phyloP scores from a whole-genome alignment of 495 filamentous ascomycete genomes.

The Poronia punctata region DNA sequence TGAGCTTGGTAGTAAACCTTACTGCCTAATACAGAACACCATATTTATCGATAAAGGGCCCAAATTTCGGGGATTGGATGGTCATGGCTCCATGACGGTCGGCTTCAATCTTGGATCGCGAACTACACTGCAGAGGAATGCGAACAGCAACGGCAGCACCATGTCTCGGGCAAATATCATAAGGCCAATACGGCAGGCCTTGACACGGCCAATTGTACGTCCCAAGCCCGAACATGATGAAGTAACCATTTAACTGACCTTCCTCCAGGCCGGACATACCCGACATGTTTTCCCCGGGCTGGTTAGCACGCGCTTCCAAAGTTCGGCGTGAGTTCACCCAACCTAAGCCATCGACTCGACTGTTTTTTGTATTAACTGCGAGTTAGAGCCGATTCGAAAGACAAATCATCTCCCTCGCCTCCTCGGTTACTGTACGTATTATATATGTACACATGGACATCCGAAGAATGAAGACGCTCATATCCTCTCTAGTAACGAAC shows the following conservation, averaged over 20 bases:
- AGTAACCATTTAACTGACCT: constrained; percentile 8
- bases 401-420: constrained; percentile 9
- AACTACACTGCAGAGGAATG: constrained; percentile 6
- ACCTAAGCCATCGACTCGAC: too few species aligned
- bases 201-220: constrained; percentile 20
- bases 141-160: constrained; percentile 10
- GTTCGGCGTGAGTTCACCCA: constrained; percentile 14
- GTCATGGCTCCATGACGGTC: background rate
- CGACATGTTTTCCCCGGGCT: constrained; percentile 14
- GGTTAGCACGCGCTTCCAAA: constrained; percentile 14
- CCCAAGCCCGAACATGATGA: background rate
- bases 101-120: constrained; percentile 14
- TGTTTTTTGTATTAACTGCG: too few species aligned
- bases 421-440: too few species aligned
- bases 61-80: constrained; percentile 14
- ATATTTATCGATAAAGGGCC: constrained; percentile 23
- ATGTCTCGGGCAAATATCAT: constrained; percentile 21
- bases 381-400: background rate
- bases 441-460: constrained; percentile 13
- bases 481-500: constrained; percentile 17
- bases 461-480: constrained; percentile 8
- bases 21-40: too few species aligned
- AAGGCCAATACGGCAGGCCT: constrained; percentile 22
- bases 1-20: too few species aligned
- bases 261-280: constrained; percentile 16